Evolutionary conservation across 805 yeast genomes (phyloP).

Genomic region (Vanderwaltozyma polyspora): DNA sequence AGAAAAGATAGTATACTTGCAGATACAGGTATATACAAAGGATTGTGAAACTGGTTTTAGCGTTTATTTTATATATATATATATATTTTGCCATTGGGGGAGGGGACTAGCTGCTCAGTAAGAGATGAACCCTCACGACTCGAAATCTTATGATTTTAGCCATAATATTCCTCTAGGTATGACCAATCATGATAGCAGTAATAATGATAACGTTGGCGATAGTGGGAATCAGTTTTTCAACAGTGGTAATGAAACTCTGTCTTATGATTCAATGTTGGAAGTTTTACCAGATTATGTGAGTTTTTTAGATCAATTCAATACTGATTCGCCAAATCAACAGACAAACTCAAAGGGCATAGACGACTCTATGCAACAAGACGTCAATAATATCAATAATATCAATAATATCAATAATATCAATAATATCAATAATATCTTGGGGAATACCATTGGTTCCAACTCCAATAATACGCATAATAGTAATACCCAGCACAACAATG

Average conservation of each 20-base stretch:
- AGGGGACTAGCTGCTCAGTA: too few species aligned
- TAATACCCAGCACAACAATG: background rate
- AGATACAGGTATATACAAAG: too few species aligned
- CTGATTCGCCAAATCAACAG: conserved; percentile 3
- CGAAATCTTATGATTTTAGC: too few species aligned
- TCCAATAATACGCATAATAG: background rate
- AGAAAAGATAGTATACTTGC: too few species aligned
- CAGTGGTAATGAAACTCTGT: background rate
- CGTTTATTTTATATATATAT: too few species aligned
- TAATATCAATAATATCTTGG: background rate
- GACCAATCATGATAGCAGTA: background rate
- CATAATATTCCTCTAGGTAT: too few species aligned
- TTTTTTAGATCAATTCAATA: conserved; percentile 6
- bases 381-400: background rate
- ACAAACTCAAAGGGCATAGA: too few species aligned
- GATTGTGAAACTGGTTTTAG: too few species aligned
- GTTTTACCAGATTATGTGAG: conserved; percentile 25
- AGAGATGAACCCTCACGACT: too few species aligned
- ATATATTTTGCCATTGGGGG: too few species aligned
- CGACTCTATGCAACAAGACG: conserved; percentile 1
- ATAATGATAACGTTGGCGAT: background rate
- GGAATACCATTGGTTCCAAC: background rate
- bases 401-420: background rate
- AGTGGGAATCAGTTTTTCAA: background rate
- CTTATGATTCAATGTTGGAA: conserved; percentile 28